Evolutionary conservation across 129 eudicot genomes (phyloP), one percentile per base, ranked within the genome.

Genomic region (Erigeron canadensis): DNA sequence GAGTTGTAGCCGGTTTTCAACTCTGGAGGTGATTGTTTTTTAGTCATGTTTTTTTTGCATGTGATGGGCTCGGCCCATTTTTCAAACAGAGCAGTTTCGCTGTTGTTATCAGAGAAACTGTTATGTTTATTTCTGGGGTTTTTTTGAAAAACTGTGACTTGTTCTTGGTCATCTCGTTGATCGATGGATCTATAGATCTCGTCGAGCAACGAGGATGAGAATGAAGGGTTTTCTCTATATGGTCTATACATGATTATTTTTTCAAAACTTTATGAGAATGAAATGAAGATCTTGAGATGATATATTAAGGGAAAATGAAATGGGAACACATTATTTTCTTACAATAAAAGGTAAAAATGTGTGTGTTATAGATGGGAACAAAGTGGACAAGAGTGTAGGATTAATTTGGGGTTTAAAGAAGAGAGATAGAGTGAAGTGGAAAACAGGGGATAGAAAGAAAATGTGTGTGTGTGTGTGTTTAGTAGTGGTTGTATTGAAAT

Each of bases 191-290:
- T 89, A 47, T 92, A 92, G 72, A 89, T 89, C 39, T 88, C 82
- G 38, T 92, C 98, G 61, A 92, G 98, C 22, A 92, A 85, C 0
- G 88, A 67, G 0, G 98, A 89, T 2, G 98, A 92, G 81, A 92
- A 92, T n/a, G 98, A 92, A 2, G 95, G 86, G 43, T 67, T 66
- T 0, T 82, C 69, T 56, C 69, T 69, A 11, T 37, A 38, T 6
- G 71, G 77, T 55, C 72, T 66, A 67, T 77, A 74, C 46, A 72
- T 48, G 73, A 61, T 79, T 17, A 59, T 5, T 51, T 67, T n/a
- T 37, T 42, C 64, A 45, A 44, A 21, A 57, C 44, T 16, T 2
- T 6, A 34, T 34, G 47, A 21, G 19, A 48, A 70, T 23, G 56
- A 28, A 61, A 50, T 55, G 63, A 42, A 45, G 45, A n/a, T 23